These are phyloP conservation scores for Globisporangium nagaii DNA, from an alignment of 352 stramenopile species.

Conservation along the genomic window DNA sequence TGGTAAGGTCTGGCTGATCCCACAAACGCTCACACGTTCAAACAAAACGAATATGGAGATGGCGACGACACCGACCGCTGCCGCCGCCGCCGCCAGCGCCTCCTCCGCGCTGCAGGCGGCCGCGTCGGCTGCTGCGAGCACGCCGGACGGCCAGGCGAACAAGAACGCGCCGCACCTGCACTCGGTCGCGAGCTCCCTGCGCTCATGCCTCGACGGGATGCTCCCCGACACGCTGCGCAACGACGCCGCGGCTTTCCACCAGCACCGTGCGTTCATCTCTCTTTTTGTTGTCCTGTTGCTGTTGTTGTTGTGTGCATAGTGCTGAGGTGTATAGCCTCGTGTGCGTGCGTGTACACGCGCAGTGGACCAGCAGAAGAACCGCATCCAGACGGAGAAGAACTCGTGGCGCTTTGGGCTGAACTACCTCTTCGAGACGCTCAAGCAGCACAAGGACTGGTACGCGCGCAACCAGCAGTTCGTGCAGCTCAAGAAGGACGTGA, in stretches of 20 bases:
- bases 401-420: conserved; percentile 86
- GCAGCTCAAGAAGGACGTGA: conserved; percentile 78
- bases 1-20: too few relatives aligned
- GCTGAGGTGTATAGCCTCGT: neutral
- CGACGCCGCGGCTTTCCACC: conserved; percentile 63
- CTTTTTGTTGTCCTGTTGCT: neutral
- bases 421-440: conserved; percentile 87
- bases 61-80: neutral
- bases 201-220: conserved; percentile 82
- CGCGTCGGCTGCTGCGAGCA: neutral
- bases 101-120: neutral
- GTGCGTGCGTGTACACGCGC: neutral
- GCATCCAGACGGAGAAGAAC: conserved; percentile 79
- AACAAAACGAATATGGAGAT: neutral
- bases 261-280: conserved; percentile 45
- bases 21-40: neutral
- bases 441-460: conserved; percentile 88
- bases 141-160: conserved; percentile 4
- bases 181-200: conserved; percentile 75
- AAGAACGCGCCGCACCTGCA: conserved; percentile 80
- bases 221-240: conserved; percentile 81
- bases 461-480: conserved; percentile 86
- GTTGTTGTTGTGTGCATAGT: neutral
- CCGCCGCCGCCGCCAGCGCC: neutral
- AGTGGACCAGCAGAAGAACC: conserved; percentile 74